These are phyloP conservation scores for Rhodamnia argentea DNA, from an alignment of 345 rosid species.

Conservation along the genomic window DNA sequence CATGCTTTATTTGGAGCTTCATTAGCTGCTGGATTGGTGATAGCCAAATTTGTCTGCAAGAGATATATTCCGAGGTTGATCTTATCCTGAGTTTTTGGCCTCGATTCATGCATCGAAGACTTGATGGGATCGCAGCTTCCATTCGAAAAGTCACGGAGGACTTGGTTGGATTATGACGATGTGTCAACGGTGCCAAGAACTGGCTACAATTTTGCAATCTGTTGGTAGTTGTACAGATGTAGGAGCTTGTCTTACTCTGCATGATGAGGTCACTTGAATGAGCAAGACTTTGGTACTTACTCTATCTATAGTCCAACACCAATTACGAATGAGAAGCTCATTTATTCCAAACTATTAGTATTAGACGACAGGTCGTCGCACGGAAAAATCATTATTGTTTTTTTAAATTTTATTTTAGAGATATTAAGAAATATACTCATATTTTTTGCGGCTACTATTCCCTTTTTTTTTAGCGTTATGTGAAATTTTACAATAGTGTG, in stretches of 20 bases:
- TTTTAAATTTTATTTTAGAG: background rate
- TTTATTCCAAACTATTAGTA: background rate
- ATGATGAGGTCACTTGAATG: background rate
- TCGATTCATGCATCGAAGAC: background rate
- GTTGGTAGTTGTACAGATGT: background rate
- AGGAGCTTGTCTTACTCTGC: background rate
- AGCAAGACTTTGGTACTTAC: background rate
- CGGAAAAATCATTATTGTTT: too few relatives aligned
- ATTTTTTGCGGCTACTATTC: background rate
- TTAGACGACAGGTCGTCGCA: background rate
- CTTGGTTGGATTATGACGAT: background rate
- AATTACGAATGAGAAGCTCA: background rate
- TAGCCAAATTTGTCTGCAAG: slow-evolving; percentile 22
- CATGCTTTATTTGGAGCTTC: slow-evolving; percentile 76
- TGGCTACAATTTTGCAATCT: background rate
- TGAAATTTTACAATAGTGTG: too few relatives aligned
- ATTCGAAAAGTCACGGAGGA: background rate
- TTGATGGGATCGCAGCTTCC: background rate
- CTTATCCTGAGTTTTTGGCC: background rate
- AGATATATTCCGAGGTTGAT: slow-evolving; percentile 2
- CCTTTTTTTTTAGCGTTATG: too few relatives aligned
- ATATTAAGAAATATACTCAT: too few relatives aligned
- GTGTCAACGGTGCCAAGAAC: background rate
- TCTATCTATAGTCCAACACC: background rate
- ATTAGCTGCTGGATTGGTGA: slow-evolving; percentile 52